Conservation (phyloP, 73 alveolate species). For the Tetrahymena elliotti region DNA sequence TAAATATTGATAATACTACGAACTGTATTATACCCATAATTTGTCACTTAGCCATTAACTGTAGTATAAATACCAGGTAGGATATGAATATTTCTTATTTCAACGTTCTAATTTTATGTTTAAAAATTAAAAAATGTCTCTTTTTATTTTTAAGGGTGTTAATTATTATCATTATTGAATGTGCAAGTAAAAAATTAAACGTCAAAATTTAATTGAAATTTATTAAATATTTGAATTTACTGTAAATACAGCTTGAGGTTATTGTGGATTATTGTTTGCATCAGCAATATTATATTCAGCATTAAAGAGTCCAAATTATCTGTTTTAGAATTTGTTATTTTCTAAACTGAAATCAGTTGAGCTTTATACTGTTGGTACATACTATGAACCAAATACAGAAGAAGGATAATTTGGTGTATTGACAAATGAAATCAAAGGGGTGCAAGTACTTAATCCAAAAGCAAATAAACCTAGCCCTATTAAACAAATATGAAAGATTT, state of each 20-base stretch:
- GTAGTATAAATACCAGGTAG: neutral
- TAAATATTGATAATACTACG: neutral
- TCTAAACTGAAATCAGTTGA: neutral
- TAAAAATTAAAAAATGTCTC: too few relatives aligned
- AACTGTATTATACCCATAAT: neutral
- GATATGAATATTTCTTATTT: neutral
- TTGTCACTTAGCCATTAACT: neutral
- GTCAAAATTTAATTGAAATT: too few relatives aligned
- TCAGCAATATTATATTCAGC: neutral
- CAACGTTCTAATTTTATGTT: neutral
- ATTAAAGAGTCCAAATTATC: neutral
- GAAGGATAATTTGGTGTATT: neutral
- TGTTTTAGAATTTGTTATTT: neutral
- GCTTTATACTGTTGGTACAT: neutral
- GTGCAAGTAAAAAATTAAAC: too few relatives aligned
- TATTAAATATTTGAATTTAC: too few relatives aligned
- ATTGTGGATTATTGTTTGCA: neutral
- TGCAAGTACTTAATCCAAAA: neutral
- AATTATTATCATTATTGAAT: too few relatives aligned
- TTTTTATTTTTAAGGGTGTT: too few relatives aligned
- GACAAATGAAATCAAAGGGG: neutral
- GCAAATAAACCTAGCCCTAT: neutral
- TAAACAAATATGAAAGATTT: neutral
- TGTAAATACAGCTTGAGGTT: neutral
- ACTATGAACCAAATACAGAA: neutral